Conservation (phyloP, 2,329 filamentous ascomycete genomes). For the Thelonectria olida region DNA sequence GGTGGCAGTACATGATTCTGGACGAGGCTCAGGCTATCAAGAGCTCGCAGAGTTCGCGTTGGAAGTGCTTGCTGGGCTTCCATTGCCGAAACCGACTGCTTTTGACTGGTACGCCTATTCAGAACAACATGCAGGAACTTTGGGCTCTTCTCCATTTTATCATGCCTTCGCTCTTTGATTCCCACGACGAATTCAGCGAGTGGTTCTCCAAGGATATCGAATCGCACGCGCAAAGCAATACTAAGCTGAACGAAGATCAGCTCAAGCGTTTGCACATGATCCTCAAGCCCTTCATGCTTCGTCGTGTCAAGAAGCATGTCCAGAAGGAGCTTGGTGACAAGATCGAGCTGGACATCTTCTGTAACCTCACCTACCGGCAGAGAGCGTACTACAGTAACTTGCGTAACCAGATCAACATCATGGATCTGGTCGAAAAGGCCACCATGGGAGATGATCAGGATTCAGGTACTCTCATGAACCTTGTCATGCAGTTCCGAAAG, state of each 20-base stretch:
- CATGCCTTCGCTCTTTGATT: conserved; percentile 98
- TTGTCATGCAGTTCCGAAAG: conserved; percentile 99
- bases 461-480: conserved; percentile 95
- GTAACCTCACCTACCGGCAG: conserved; percentile 95
- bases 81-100: conserved; percentile 94
- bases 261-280: conserved; percentile 98
- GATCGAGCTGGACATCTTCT: conserved; percentile 96
- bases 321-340: conserved; percentile 99
- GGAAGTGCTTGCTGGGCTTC: conserved; percentile 95
- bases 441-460: conserved; percentile 94
- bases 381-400: conserved; percentile 92
- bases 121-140: conserved; percentile 99
- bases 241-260: conserved; percentile 99
- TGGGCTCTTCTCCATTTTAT: conserved; percentile 99
- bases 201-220: conserved; percentile 98
- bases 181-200: conserved; percentile 90
- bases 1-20: conserved; percentile 99
- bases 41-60: conserved; percentile 93
- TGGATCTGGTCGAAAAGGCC: conserved; percentile 98
- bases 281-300: conserved; percentile 98
- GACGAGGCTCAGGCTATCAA: conserved; percentile 99
- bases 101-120: conserved; percentile 95
- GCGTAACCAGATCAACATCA: conserved; percentile 96
- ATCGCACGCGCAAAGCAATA: conserved; percentile 97
- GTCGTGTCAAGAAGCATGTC: conserved; percentile 99